These are phyloP conservation scores for Heliamphora exappendiculata DNA, from an alignment of 148 eudicot species.

Conservation along the genomic window DNA sequence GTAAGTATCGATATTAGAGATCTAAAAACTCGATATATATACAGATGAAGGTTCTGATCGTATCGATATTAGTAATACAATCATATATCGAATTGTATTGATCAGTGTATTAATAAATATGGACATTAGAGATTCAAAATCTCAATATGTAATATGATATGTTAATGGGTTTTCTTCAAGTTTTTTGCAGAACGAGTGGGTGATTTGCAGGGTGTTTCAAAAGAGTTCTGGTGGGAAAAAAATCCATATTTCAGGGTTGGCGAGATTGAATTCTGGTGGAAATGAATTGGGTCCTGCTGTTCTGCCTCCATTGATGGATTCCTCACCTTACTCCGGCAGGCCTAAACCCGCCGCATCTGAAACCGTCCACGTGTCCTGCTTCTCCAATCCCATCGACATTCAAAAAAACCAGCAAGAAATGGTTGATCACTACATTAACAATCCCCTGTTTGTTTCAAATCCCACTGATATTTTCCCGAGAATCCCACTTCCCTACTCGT, in stretches of 20 bases:
- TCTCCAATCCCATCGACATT: conserved; percentile 56
- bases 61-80: no score
- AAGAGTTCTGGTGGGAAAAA: conserved; percentile 38
- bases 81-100: no score
- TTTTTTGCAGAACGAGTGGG: conserved; percentile 45
- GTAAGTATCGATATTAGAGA: no score
- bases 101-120: no score
- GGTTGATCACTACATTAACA: conserved; percentile 12
- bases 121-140: no score
- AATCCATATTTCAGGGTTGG: conserved; percentile 27
- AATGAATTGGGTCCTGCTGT: conserved; percentile 24
- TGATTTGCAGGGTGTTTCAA: conserved; percentile 39
- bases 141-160: no score
- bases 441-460: conserved; percentile 18
- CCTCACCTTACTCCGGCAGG: conserved; percentile 26
- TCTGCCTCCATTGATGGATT: conserved; percentile 55
- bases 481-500: neutral
- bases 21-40: no score
- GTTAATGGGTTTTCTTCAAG: neutral
- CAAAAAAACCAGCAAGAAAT: conserved; percentile 23
- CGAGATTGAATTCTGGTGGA: conserved; percentile 19
- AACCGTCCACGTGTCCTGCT: conserved; percentile 71
- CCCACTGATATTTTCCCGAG: conserved; percentile 5
- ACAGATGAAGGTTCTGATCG: no score
- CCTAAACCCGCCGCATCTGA: conserved; percentile 11